Evolutionary conservation across 106 monocot species (phyloP).

Genomic region (Dactylorhiza incarnata): DNA sequence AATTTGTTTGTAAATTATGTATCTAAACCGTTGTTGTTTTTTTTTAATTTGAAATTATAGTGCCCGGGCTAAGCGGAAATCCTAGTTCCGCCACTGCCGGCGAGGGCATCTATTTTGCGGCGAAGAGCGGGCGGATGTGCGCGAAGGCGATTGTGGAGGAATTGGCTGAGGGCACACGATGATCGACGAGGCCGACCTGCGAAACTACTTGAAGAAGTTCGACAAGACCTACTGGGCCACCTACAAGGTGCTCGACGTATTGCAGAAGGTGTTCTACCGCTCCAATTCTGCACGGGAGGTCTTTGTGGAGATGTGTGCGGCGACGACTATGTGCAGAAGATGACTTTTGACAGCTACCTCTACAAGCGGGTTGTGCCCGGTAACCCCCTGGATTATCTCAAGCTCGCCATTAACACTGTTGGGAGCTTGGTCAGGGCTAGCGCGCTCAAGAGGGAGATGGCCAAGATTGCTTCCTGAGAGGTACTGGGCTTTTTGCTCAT

Average conservation of each 20-base stretch:
- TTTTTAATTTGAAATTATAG: too few species aligned
- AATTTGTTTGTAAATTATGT: too few species aligned
- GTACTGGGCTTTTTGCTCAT: background rate
- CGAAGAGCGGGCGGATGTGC: constrained; percentile 88
- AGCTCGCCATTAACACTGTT: too few species aligned
- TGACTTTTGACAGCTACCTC: too few species aligned
- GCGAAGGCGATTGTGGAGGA: constrained; percentile 69
- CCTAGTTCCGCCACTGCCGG: too few species aligned
- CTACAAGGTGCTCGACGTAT: constrained; percentile 92
- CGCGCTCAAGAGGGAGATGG: too few species aligned
- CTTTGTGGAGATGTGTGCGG: constrained; percentile 80
- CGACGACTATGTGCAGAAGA: constrained; percentile 94
- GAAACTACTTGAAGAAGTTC: too few species aligned
- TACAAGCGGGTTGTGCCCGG: too few species aligned
- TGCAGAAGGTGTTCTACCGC: constrained; percentile 98
- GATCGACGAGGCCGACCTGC: constrained; percentile 75
- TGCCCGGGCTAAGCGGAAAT: too few species aligned
- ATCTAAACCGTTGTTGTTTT: too few species aligned
- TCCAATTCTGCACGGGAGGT: constrained; percentile 73
- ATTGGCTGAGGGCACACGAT: constrained; percentile 48
- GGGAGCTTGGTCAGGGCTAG: too few species aligned
- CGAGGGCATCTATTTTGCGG: constrained; percentile 97
- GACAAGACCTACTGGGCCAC: constrained; percentile 89
- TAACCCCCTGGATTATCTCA: too few species aligned
- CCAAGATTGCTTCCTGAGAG: constrained; percentile 18